Evolutionary conservation across 805 yeast species (phyloP), one percentile per base, ranked within the genome.

Genomic region (Candida germanica): DNA sequence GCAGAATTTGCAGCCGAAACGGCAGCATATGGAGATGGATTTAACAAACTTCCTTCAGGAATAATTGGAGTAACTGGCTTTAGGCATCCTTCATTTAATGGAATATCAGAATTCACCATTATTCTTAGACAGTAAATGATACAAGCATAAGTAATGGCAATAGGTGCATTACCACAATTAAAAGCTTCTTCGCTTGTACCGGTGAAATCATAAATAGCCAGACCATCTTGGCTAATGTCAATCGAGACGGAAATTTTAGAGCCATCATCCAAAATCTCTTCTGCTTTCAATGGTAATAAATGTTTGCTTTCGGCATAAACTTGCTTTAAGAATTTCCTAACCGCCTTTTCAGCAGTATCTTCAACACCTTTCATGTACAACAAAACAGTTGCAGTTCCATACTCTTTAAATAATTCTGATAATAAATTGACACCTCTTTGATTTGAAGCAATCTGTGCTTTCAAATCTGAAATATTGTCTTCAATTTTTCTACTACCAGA

Each of bases 371-470:
- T 61, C 95, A 87, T 87, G 57, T 87, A 87, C 28, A 71, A 71
- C 44, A 75, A 70, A 8, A 87, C 81, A 0, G 74, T 75, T 3
- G 69, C 62, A 12, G 76, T 61, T 0, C 79, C 75, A 54, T 75
- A 83, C 48, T 83, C 89, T 2, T 57, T 53, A 16, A 84, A 76
- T 33, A 87, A 62, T 12, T 67, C 58, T n/a, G 64, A 68, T 37
- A 87, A 69, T 31, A 87, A 62, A 8, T 70, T 66, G 23, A 85
- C 83, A 34, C 96, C 96, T 53, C 80, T 83, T 48, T 77, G 85
- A 51, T 87, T 87, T 3, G 96, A 93, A 3, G 93, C 87, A 33
- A 84, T 73, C 56, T 86, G 94, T 0, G 95, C 94, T 51, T 81
- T 83, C 53, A 86, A 59, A 55, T 86, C 95, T 34, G 46, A 31